Evolutionary conservation across 1,139 yeast species (phyloP), one percentile per base, ranked within the genome.

Genomic region (Williopsis jadinii): DNA sequence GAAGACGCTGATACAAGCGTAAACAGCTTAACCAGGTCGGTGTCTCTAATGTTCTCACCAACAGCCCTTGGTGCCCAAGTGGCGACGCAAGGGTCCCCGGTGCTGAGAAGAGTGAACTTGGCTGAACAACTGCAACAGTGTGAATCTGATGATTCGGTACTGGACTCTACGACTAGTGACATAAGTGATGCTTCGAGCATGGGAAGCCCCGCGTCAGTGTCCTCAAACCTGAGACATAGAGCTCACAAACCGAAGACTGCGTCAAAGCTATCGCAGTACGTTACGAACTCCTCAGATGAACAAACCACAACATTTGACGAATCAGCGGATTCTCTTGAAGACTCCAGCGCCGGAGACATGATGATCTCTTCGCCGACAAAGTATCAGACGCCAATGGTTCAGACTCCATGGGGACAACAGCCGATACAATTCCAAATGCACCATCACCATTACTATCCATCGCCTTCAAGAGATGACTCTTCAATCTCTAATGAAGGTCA

Each of bases 391-490:
- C 46, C 50, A 31, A 24, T 27, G 34, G 40, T 41, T 32, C 40
- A 30, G 29, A 10, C 36, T 26, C 45, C 46, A 15, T 47, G 50
- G 52, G 37, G 43, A 4, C 43, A 44, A n/a, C 47, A 43, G 15
- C 60, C 59, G 3, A 47, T 56, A 4, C 54, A 53, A 32, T 47
- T 65, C 11, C 68, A 65, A 46, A 60, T 69, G 38, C 75, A 71
- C 48, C 73, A 71, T 45, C 75, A 71, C 50, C 73, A 71, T 48
- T 67, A 71, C 46, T 66, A 69, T 43, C 48, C 53, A 19, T 34
- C 44, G 29, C 30, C 47, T 30, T 28, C 45, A n/a, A 24, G 26
- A 3, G 29, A 27, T n/a, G 36, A 33, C 36, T 24, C 35, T 37
- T n/a, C 38, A 32, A 27, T 15, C 8, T 12, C 28, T n/a, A 26